Evolutionary conservation across 352 stramenopile genomes (phyloP).

Genomic region (Pythium biforme): DNA sequence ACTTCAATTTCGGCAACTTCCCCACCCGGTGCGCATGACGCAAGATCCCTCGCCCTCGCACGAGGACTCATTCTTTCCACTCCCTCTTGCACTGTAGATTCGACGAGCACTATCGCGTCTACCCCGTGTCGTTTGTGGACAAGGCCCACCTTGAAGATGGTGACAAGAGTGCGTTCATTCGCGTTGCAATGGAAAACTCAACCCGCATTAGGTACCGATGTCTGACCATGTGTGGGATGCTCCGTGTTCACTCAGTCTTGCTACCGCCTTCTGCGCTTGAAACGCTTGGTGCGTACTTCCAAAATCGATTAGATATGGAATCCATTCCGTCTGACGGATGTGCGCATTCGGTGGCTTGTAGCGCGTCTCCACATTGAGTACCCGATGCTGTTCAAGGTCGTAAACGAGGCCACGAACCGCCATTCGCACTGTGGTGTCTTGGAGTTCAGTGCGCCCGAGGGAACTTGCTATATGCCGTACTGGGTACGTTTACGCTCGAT

Average conservation of each 20-base stretch:
- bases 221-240: neutral
- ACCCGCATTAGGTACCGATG: neutral
- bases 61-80: too few relatives aligned
- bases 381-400: slow-evolving; percentile 98
- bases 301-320: neutral
- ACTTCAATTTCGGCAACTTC: slow-evolving; percentile 80
- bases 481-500: slow-evolving; percentile 73
- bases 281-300: slow-evolving; percentile 77
- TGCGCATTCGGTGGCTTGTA: slow-evolving; percentile 18
- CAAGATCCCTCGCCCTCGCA: neutral
- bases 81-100: slow-evolving; percentile 48
- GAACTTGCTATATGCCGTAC: slow-evolving; percentile 98
- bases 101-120: slow-evolving; percentile 86
- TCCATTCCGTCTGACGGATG: neutral
- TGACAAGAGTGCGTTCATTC: slow-evolving; percentile 74
- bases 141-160: slow-evolving; percentile 87
- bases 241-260: slow-evolving; percentile 62
- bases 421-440: slow-evolving; percentile 97
- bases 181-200: too few relatives aligned
- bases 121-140: slow-evolving; percentile 86
- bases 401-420: slow-evolving; percentile 82
- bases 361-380: slow-evolving; percentile 96
- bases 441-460: slow-evolving; percentile 98
- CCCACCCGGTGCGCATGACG: slow-evolving; percentile 44
- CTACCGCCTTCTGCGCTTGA: slow-evolving; percentile 97